A percentile compares a stretch with the other conserved stretches of the same genome.
Conservation (phyloP, 73 alveolate species). For the Symbiodinium pilosum region DNA sequence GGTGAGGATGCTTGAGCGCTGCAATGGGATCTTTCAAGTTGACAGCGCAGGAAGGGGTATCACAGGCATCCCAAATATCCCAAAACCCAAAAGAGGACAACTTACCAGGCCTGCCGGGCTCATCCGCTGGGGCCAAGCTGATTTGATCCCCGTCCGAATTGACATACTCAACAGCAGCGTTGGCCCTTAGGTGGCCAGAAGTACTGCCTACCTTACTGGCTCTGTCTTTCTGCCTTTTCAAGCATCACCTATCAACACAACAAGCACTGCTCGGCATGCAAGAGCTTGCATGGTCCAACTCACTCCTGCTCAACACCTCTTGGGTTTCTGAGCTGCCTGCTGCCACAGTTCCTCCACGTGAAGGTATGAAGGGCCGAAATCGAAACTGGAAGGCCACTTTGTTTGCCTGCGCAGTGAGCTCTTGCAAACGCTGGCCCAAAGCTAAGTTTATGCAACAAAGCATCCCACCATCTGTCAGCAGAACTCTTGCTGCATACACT, state of each 20-base stretch:
- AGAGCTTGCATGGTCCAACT: background rate
- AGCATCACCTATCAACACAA: too few relatives aligned
- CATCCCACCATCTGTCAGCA: too few relatives aligned
- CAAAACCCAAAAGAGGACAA: background rate
- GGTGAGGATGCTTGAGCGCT: too few relatives aligned
- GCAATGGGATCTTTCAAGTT: too few relatives aligned
- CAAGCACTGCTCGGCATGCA: too few relatives aligned
- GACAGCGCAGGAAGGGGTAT: too few relatives aligned
- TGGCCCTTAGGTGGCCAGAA: too few relatives aligned
- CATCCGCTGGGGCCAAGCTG: background rate
- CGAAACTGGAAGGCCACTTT: conserved; percentile 69
- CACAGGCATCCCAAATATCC: background rate
- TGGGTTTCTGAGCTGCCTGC: background rate
- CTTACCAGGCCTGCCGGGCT: background rate
- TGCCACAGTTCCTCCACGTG: conserved; percentile 91
- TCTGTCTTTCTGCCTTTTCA: too few relatives aligned
- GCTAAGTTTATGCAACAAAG: too few relatives aligned
- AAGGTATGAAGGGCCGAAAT: conserved; percentile 14
- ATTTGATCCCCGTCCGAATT: conserved; percentile 53
- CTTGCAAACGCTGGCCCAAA: too few relatives aligned
- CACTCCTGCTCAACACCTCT: background rate
- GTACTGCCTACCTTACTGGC: too few relatives aligned
- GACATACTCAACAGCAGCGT: conserved; percentile 73
- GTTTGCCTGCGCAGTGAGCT: conserved; percentile 41
- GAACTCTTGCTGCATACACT: too few relatives aligned